Conservation (phyloP, 345 rosid genomes). For the Citropsis articulata region DNA sequence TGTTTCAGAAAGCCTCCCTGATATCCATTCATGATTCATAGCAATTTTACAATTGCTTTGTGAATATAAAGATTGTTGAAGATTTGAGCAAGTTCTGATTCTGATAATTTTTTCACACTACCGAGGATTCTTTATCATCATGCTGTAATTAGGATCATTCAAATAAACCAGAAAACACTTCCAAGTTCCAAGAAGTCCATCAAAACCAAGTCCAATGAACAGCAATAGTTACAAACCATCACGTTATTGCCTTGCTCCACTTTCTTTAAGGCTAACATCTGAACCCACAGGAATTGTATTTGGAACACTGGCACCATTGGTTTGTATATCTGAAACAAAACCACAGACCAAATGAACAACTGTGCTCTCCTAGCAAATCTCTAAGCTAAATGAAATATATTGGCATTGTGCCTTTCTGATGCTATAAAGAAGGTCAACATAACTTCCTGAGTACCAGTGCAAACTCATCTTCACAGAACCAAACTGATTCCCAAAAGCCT, state of each 20-base stretch:
- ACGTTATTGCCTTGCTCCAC: conserved; percentile 30
- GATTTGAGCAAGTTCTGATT: conserved; percentile 91
- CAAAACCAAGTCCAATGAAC: conserved; percentile 59
- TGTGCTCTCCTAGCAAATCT: background rate
- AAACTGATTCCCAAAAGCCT: background rate
- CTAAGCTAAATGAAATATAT: background rate
- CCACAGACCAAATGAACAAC: background rate
- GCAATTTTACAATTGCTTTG: conserved; percentile 78
- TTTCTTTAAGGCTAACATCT: conserved; percentile 57
- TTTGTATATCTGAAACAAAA: background rate
- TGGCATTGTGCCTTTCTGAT: background rate
- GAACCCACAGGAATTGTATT: background rate
- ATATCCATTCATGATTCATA: conserved; percentile 82
- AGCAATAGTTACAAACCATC: conserved; percentile 32
- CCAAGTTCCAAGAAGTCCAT: conserved; percentile 51
- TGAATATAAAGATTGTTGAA: conserved; percentile 83
- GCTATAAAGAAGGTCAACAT: background rate
- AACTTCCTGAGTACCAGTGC: background rate
- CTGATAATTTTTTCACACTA: conserved; percentile 84
- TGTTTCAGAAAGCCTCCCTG: conserved; percentile 93
- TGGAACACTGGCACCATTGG: background rate
- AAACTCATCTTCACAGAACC: background rate
- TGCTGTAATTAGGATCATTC: conserved; percentile 77
- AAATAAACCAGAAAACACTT: conserved; percentile 54
- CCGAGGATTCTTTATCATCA: conserved; percentile 87